These are phyloP conservation scores for Neoascochyta sp. DNA, from an alignment of 2,329 filamentous ascomycete species.

Conservation along the genomic window DNA sequence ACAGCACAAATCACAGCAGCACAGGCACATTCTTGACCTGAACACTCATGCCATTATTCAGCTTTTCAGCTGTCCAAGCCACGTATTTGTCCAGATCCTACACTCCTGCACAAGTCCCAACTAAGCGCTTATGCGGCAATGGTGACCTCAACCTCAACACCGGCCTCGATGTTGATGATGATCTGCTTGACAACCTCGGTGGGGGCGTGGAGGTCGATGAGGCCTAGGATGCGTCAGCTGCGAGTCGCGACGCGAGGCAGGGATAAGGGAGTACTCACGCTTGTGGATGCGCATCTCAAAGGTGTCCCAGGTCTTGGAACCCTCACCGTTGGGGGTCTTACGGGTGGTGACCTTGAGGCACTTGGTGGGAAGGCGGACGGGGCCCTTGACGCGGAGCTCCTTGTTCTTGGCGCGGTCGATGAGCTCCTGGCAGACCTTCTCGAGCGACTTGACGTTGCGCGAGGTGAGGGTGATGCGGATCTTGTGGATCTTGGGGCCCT, in stretches of 20 bases:
- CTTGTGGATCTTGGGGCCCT: conserved; percentile 94
- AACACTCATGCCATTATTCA: no score
- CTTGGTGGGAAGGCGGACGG: conserved; percentile 97
- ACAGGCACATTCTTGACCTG: no score
- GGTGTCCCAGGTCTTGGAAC: conserved; percentile 99
- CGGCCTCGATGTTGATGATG: conserved; percentile 93
- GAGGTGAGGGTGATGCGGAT: conserved; percentile 97
- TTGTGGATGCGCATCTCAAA: conserved; percentile 99
- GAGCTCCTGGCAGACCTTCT: conserved; percentile 88
- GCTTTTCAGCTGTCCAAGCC: conserved; percentile 26
- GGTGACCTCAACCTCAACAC: conserved; percentile 90
- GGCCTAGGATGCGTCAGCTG: conserved; percentile 29
- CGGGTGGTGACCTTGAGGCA: conserved; percentile 94
- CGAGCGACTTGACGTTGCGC: conserved; percentile 90
- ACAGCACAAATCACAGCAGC: no score
- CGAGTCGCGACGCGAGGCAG: neutral
- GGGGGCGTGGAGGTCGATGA: conserved; percentile 96
- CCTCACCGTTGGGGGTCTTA: conserved; percentile 99
- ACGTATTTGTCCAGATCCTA: conserved; percentile 18
- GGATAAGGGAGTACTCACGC: conserved; percentile 48
- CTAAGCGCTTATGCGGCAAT: conserved; percentile 66
- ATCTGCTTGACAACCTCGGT: conserved; percentile 97
- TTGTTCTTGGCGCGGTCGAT: conserved; percentile 98
- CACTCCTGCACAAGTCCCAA: conserved; percentile 15
- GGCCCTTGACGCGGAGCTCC: conserved; percentile 97